These are phyloP conservation scores for Remersonia thermophila DNA, from an alignment of 2,329 filamentous ascomycete species.

Conservation along the genomic window DNA sequence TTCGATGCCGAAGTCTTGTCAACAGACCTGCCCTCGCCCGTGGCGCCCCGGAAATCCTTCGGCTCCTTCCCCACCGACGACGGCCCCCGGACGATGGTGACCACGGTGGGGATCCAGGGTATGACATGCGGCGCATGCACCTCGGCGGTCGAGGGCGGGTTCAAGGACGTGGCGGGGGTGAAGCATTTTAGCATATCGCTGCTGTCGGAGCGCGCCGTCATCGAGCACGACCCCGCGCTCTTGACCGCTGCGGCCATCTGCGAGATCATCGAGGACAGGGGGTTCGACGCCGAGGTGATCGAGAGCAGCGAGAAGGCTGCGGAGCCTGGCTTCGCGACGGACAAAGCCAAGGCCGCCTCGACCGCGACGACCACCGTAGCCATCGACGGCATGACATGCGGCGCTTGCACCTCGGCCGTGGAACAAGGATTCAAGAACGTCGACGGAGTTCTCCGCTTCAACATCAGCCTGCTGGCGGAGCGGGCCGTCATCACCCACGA, in stretches of 20 bases:
- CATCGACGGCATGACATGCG: constrained; percentile 95
- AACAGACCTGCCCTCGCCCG: constrained; percentile 55
- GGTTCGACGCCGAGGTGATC: constrained; percentile 69
- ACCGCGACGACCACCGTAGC: constrained; percentile 68
- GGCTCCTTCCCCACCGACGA: constrained; percentile 26
- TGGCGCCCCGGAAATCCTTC: constrained; percentile 25
- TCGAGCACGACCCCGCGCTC: constrained; percentile 59
- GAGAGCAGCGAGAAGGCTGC: constrained; percentile 47
- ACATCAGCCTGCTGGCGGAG: constrained; percentile 88
- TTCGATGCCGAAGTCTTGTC: constrained; percentile 87
- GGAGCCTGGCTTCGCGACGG: constrained; percentile 22
- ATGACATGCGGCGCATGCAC: constrained; percentile 92
- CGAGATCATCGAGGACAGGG: constrained; percentile 55
- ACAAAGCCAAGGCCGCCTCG: constrained; percentile 24
- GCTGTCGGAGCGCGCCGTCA: constrained; percentile 71
- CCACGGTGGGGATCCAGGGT: constrained; percentile 67
- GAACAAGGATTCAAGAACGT: constrained; percentile 68
- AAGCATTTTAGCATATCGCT: constrained; percentile 71
- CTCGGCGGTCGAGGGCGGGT: constrained; percentile 69
- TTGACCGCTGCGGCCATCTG: constrained; percentile 41
- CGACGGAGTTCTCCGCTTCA: constrained; percentile 75
- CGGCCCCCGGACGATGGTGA: constrained; percentile 40
- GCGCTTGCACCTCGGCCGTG: constrained; percentile 86
- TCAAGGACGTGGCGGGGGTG: constrained; percentile 62
- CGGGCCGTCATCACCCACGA: constrained; percentile 82